Evolutionary conservation across 495 filamentous ascomycete species (phyloP).

Genomic region (Talaromyces liani): DNA sequence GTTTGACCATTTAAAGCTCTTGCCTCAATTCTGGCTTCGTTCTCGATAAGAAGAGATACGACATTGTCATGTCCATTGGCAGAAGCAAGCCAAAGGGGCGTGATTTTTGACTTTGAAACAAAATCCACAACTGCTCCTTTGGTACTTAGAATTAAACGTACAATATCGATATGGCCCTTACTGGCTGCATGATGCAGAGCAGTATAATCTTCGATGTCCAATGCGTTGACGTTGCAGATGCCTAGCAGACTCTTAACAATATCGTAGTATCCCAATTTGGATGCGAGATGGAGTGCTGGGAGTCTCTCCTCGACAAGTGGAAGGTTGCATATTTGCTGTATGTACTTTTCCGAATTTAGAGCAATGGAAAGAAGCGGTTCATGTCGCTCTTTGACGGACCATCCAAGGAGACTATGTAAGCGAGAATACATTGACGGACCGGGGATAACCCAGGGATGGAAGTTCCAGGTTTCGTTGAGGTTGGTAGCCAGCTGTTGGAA

Average conservation of each 20-base stretch:
- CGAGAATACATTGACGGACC: conserved; percentile 14
- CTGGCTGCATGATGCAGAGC: conserved; percentile 9
- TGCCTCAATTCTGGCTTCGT: too few relatives aligned
- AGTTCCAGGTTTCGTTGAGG: conserved; percentile 19
- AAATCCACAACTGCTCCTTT: not conserved
- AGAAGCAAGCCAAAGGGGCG: not conserved
- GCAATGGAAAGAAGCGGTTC: conserved; percentile 13
- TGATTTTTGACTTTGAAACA: not conserved
- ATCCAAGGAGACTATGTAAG: conserved; percentile 19
- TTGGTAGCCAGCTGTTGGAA: conserved; percentile 8
- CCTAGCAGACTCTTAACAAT: not conserved
- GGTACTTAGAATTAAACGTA: not conserved
- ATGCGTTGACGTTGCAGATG: not conserved
- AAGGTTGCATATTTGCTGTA: conserved; percentile 11
- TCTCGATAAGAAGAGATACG: too few relatives aligned
- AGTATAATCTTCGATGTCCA: not conserved
- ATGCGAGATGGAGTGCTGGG: conserved; percentile 14
- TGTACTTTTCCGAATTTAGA: not conserved
- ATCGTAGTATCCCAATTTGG: conserved; percentile 10
- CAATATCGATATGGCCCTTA: conserved; percentile 2
- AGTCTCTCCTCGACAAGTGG: conserved; percentile 13
- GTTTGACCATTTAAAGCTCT: too few relatives aligned
- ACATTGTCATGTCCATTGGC: not conserved
- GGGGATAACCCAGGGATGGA: conserved; percentile 16
- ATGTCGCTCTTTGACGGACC: conserved; percentile 17